Base-by-base conservation (phyloP, 805 yeast genomes). In the Ogataea methanolica region DNA sequence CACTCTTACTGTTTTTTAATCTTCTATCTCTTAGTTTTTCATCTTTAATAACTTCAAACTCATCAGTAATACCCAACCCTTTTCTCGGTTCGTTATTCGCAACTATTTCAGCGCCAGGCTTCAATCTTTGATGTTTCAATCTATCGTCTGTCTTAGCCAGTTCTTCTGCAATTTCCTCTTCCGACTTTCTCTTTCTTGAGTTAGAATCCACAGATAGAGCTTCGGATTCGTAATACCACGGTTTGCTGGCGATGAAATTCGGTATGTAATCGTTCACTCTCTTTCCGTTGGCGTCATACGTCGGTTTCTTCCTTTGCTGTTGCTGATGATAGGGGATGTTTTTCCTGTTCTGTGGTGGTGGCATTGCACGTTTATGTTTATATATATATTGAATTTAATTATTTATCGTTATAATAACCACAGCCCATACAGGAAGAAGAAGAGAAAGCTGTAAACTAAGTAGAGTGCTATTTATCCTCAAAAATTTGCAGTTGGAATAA, bases 51-150 rank as follows among this genome's bases (percentile, higher is more conserved):
- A 49, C 35, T 21, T 54, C 58, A 46, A 61, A 62, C 29, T 67
- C 71, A 64, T 83, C 87, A 1, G 56, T 52, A 33, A 83, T 82
- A 7, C 89, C 89, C 1, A 53, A 44, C 0, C 89, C 90, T 5
- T 70, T 60, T 47, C 71, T 69, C 0, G 90, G 76, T 48, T 73
- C 76, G 48, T 79, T 71, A 52, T 78, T 74, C 1, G 59, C 66
- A 53, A 57, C 73, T 75, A 41, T 66, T 61, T 68, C 75, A 4
- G 65, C 65, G 1, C 66, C 57, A 0, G 69, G 76, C 6, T 70
- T 67, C 38, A 68, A 60, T 19, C 87, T 64, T 53, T 83, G 90
- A 64, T 83, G 89, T 2, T 78, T 65, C 19, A 83, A 63, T 42
- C 76, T 70, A 59, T 82, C 86, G 3, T 46, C 47, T 3, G 58